Percentiles rank a stretch among this genome's conserved stretches.
Evolutionary conservation across 257 asterid genomes (phyloP).

Genomic region (Dorcoceras hygrometricum): DNA sequence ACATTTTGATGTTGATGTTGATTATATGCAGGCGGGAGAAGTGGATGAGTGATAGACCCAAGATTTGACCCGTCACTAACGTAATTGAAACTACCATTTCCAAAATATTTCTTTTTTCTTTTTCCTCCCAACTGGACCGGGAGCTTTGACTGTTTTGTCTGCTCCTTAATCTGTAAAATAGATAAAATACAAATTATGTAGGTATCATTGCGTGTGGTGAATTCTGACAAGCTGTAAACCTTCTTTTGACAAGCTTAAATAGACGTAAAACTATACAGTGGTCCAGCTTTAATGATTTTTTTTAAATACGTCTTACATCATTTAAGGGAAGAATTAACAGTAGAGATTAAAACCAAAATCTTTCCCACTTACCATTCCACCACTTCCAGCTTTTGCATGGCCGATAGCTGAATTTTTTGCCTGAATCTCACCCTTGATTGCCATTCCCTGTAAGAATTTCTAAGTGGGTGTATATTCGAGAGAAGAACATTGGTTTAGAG

Average conservation of each 20-base stretch:
- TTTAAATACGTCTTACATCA: background rate
- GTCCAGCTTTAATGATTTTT: background rate
- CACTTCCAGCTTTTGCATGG: slow-evolving; percentile 32
- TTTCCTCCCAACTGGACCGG: slow-evolving; percentile 36
- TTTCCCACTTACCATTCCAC: slow-evolving; percentile 30
- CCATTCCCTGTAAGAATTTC: slow-evolving; percentile 26
- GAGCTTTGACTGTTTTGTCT: slow-evolving; percentile 45
- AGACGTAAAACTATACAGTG: slow-evolving; percentile 1
- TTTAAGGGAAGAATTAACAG: background rate
- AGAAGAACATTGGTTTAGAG: background rate
- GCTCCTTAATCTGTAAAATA: slow-evolving; percentile 45
- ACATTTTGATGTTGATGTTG: slow-evolving; percentile 33
- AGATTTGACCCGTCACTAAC: slow-evolving; percentile 36
- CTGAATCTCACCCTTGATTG: slow-evolving; percentile 27
- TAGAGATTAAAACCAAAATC: background rate
- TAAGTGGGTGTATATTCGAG: slow-evolving; percentile 15
- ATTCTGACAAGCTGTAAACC: background rate
- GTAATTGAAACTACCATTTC: slow-evolving; percentile 34
- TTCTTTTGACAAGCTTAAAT: slow-evolving; percentile 11
- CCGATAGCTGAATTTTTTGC: slow-evolving; percentile 24
- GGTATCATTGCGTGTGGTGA: slow-evolving; percentile 1
- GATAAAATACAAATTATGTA: slow-evolving; percentile 13
- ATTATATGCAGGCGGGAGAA: slow-evolving; percentile 29
- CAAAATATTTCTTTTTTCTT: slow-evolving; percentile 34
- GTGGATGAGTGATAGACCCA: slow-evolving; percentile 36